These are phyloP conservation scores for Colletotrichum noveboracense DNA, from an alignment of 2,329 filamentous ascomycete species.

Conservation along the genomic window DNA sequence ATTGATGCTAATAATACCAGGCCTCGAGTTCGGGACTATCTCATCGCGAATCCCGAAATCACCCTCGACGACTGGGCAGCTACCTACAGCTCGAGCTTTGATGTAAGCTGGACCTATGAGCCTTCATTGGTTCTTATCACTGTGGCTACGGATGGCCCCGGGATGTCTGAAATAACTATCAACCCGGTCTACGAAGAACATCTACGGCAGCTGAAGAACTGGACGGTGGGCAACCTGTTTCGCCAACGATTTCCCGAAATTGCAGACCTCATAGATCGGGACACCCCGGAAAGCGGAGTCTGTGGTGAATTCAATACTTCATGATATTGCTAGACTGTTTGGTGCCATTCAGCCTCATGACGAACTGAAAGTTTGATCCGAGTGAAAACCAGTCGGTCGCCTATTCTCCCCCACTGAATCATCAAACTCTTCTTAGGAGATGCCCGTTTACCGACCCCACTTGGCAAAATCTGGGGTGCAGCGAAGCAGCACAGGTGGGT, in stretches of 20 bases:
- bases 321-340: background rate
- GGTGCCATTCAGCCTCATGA: background rate
- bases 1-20: slow-evolving; percentile 9
- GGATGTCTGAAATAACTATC: slow-evolving; percentile 22
- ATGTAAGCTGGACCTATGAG: slow-evolving; percentile 34
- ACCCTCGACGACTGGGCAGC: slow-evolving; percentile 35
- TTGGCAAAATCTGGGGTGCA: background rate
- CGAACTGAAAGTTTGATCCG: background rate
- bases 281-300: background rate
- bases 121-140: slow-evolving; percentile 29
- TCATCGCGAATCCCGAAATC: slow-evolving; percentile 32
- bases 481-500: background rate
- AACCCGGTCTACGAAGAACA: slow-evolving; percentile 36
- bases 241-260: slow-evolving; percentile 29
- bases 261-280: background rate
- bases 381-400: background rate
- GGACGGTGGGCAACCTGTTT: slow-evolving; percentile 32
- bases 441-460: background rate
- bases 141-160: background rate
- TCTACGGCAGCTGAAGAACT: slow-evolving; percentile 32
- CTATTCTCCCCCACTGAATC: background rate
- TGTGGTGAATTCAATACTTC: background rate
- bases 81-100: slow-evolving; percentile 35
- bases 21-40: slow-evolving; percentile 32
- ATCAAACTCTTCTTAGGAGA: background rate